These are phyloP conservation scores for Fusarium sterilihyphosum DNA, from an alignment of 2,329 filamentous ascomycete species.

Conservation along the genomic window DNA sequence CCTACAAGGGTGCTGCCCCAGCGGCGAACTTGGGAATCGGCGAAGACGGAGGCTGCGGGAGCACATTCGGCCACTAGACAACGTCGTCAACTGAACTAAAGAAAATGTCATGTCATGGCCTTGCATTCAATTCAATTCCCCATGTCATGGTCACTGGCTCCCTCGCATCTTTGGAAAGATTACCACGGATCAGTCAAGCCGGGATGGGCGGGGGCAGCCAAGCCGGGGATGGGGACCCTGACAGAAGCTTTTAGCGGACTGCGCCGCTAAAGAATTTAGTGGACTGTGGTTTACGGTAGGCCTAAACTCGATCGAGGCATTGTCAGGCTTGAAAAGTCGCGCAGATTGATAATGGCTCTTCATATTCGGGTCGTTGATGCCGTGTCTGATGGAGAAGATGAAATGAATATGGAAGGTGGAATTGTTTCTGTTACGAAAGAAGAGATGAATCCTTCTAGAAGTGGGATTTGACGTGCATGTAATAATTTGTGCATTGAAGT, in stretches of 20 bases:
- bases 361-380: not conserved
- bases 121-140: not conserved
- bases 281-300: conserved; percentile 6
- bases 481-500: not conserved
- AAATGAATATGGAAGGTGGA: not conserved
- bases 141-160: not conserved
- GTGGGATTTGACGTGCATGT: not conserved
- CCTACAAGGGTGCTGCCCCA: not conserved
- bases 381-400: not conserved
- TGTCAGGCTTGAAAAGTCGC: not conserved
- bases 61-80: conserved; percentile 1
- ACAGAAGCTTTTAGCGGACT: conserved; percentile 1
- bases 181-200: not conserved
- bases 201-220: not conserved
- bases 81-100: not conserved
- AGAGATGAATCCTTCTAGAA: not conserved
- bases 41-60: not conserved
- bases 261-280: conserved; percentile 2
- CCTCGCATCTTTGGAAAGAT: not conserved
- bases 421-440: not conserved
- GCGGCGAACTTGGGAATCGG: not conserved
- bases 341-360: not conserved
- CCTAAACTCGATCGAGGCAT: conserved; percentile 23
- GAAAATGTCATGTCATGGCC: not conserved
- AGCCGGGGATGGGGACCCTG: not conserved